These are phyloP conservation scores for Linnemannia zychae DNA, from an alignment of 192 early-diverging fungal genomes.

Conservation along the genomic window DNA sequence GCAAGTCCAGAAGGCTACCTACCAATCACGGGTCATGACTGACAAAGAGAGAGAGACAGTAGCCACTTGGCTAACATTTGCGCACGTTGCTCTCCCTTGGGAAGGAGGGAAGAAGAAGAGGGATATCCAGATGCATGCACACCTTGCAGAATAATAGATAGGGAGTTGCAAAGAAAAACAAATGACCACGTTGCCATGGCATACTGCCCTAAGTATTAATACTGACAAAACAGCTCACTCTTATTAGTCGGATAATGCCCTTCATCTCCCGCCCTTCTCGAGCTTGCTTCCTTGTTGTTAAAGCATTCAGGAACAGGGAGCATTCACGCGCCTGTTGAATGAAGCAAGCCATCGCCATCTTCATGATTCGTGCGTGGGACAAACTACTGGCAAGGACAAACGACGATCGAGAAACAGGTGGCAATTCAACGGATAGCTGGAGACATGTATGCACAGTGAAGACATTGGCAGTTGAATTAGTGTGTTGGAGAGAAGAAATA, in stretches of 20 bases:
- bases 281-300: background rate
- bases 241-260: background rate
- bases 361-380: background rate
- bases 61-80: background rate
- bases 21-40: too few species aligned
- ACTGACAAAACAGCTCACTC: slow-evolving; percentile 5
- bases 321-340: too few species aligned
- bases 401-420: background rate
- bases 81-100: background rate
- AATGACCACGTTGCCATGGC: background rate
- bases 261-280: background rate
- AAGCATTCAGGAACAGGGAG: background rate
- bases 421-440: too few species aligned
- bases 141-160: background rate
- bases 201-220: too few species aligned
- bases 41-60: background rate
- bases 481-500: too few species aligned
- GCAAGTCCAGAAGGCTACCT: too few species aligned
- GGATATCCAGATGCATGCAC: background rate
- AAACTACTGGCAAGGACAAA: background rate
- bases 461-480: too few species aligned
- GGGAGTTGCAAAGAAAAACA: background rate
- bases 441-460: too few species aligned
- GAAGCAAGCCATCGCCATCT: too few species aligned
- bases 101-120: background rate